Conservation (phyloP, 2,329 filamentous ascomycete genomes). For the Dichotomopilus funicola region DNA sequence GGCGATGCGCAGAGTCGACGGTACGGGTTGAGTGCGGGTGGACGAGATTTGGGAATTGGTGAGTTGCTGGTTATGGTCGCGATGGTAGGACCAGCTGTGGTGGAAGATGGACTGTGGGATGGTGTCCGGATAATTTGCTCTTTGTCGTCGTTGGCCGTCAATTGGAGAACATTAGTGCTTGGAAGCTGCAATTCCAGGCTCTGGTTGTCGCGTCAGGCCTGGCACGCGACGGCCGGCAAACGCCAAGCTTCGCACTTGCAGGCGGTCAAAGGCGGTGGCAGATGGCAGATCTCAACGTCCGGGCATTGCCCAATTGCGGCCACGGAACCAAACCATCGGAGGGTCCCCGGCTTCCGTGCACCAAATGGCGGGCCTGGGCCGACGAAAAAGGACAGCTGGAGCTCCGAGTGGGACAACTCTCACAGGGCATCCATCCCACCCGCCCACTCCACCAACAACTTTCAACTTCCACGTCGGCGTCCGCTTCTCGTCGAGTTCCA, state of each 20-base stretch:
- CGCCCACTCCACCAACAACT: too few species aligned
- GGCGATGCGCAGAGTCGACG: not conserved
- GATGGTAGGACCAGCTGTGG: too few species aligned
- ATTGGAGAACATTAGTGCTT: too few species aligned
- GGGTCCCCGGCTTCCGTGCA: too few species aligned
- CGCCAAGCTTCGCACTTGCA: not conserved
- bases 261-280: slow-evolving; percentile 15
- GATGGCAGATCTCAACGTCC: slow-evolving; percentile 14
- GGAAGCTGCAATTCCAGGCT: not conserved
- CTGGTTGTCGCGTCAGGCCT: slow-evolving; percentile 5
- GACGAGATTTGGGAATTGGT: not conserved
- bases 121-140: too few species aligned
- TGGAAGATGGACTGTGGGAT: too few species aligned
- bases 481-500: too few species aligned
- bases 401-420: not conserved
- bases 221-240: slow-evolving; percentile 10
- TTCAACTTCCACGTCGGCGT: too few species aligned
- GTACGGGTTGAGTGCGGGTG: not conserved
- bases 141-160: too few species aligned
- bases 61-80: not conserved
- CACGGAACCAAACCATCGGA: not conserved
- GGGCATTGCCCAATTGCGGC: not conserved
- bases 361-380: not conserved
- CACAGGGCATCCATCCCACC: too few species aligned
- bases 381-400: slow-evolving; percentile 24